Conservation (phyloP, 495 filamentous ascomycete species). For the Penicillium samsonianum region DNA sequence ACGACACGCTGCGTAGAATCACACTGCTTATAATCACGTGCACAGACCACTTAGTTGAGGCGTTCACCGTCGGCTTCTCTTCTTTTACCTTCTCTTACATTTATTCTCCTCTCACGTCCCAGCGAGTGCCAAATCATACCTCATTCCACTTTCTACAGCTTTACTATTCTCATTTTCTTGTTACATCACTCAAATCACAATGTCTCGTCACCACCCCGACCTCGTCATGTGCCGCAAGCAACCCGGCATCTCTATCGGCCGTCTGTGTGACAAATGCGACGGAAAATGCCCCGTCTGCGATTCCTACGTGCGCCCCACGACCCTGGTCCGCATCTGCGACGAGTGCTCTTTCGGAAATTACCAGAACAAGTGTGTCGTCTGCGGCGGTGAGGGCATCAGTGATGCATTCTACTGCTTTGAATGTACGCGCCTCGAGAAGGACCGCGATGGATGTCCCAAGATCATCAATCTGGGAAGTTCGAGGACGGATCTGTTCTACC, state of each 20-base stretch:
- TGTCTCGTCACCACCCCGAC: conserved; percentile 59
- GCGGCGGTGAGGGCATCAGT: conserved; percentile 96
- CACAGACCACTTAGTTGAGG: conserved; percentile 19
- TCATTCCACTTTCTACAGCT: not conserved
- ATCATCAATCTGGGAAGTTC: conserved; percentile 98
- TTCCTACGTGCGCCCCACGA: conserved; percentile 96
- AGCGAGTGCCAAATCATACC: not conserved
- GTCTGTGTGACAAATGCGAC: conserved; percentile 99
- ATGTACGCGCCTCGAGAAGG: conserved; percentile 95
- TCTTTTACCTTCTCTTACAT: not conserved
- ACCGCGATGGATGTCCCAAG: conserved; percentile 97
- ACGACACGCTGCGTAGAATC: conserved; percentile 7
- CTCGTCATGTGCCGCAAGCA: conserved; percentile 99
- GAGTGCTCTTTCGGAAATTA: conserved; percentile 99
- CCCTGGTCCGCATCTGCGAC: conserved; percentile 96
- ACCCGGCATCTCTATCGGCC: conserved; percentile 95
- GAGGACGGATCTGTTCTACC: conserved; percentile 90
- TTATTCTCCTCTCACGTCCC: not conserved
- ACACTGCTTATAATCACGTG: conserved; percentile 19
- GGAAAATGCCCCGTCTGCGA: conserved; percentile 99
- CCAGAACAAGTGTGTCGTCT: conserved; percentile 99
- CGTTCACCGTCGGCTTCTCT: not conserved
- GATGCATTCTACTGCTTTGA: conserved; percentile 99
- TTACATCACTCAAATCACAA: conserved; percentile 18
- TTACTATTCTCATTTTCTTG: conserved; percentile 8